Percentiles rank a stretch among this genome's conserved stretches.
These are phyloP conservation scores for Curvularia sp. DNA, from an alignment of 2,329 filamentous ascomycete genomes.

Conservation along the genomic window DNA sequence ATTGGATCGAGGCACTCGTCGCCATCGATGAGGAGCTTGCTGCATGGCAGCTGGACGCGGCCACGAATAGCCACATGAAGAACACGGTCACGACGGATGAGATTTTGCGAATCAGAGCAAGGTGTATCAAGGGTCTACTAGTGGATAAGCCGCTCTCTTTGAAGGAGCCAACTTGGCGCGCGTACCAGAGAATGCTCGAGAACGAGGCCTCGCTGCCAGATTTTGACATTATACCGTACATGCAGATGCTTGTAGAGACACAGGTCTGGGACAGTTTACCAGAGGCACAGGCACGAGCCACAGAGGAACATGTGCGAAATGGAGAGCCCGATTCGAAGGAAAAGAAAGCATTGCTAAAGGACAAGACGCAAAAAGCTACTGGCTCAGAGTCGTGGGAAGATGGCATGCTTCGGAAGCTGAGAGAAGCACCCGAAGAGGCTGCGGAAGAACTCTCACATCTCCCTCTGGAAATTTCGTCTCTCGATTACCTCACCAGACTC, in stretches of 20 bases:
- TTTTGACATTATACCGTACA: slow-evolving; percentile 40
- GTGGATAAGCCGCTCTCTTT: background rate
- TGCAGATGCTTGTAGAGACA: slow-evolving; percentile 49
- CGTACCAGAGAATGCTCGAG: slow-evolving; percentile 27
- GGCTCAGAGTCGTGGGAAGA: slow-evolving; percentile 33
- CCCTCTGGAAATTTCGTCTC: slow-evolving; percentile 47
- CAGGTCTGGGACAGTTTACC: slow-evolving; percentile 44
- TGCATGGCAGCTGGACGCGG: background rate
- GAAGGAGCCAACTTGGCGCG: slow-evolving; percentile 22
- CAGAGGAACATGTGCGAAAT: background rate
- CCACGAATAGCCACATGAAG: slow-evolving; percentile 1
- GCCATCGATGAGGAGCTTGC: slow-evolving; percentile 15
- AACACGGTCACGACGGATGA: slow-evolving; percentile 22
- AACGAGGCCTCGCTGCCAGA: slow-evolving; percentile 8
- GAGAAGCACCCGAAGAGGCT: slow-evolving; percentile 31
- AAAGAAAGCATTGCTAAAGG: background rate
- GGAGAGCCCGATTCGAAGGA: background rate
- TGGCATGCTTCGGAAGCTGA: slow-evolving; percentile 28
- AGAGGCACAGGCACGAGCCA: slow-evolving; percentile 13
- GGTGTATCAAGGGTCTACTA: slow-evolving; percentile 41
- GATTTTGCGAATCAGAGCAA: slow-evolving; percentile 30
- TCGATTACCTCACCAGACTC: slow-evolving; percentile 52
- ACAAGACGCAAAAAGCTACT: background rate
- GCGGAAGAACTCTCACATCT: slow-evolving; percentile 45
- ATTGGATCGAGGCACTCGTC: slow-evolving; percentile 51